Percentiles rank a stretch among this genome's conserved stretches.
Conservation (phyloP, 371 early-diverging fungal species). For the Entomophthora muscae region DNA sequence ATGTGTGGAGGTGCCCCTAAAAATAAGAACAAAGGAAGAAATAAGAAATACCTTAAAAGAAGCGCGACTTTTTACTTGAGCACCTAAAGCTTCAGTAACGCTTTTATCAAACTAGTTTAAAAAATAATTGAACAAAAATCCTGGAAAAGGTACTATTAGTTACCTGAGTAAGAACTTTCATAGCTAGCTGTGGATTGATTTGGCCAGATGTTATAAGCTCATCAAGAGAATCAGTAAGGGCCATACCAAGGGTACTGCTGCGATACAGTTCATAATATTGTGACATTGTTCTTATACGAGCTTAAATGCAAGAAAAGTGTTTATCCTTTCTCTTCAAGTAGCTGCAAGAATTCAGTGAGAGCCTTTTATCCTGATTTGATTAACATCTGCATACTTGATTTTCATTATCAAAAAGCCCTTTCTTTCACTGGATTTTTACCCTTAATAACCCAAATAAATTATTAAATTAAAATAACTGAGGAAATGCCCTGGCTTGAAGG, state of each 20-base stretch:
- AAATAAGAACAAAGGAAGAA: neutral
- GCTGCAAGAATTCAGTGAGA: no score
- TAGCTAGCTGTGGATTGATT: constrained; percentile 87
- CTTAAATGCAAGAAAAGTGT: neutral
- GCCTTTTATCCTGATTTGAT: neutral
- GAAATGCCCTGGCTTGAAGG: no score
- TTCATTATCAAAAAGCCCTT: no score
- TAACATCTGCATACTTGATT: no score
- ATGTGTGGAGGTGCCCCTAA: constrained; percentile 23
- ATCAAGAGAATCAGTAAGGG: constrained; percentile 89
- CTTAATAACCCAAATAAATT: no score
- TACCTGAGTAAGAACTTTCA: constrained; percentile 74
- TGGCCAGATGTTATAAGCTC: constrained; percentile 81
- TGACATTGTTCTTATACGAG: neutral
- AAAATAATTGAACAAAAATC: neutral
- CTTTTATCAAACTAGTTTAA: constrained; percentile 39
- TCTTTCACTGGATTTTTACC: no score
- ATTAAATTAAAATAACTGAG: no score
- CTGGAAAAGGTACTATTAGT: constrained; percentile 12
- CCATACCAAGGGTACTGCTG: constrained; percentile 42
- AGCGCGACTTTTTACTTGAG: constrained; percentile 39
- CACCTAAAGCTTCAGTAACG: constrained; percentile 51
- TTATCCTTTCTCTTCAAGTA: neutral
- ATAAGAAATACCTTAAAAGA: constrained; percentile 32
- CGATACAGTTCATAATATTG: constrained; percentile 15